Base-by-base conservation (phyloP, 1,139 yeast genomes). In the Martiniozyma asiatica region DNA sequence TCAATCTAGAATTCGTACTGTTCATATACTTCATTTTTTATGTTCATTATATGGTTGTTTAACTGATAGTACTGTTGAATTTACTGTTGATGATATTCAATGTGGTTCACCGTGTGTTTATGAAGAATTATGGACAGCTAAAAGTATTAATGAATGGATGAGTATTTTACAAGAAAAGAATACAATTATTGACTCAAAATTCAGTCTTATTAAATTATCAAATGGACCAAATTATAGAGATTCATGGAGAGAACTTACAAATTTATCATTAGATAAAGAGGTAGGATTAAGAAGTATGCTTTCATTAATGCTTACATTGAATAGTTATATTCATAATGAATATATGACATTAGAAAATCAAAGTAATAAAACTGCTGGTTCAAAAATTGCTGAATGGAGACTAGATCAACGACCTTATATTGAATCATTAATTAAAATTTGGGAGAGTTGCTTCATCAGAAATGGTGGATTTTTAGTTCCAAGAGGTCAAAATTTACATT, bases 1-100 rank as follows among this genome's bases (percentile, higher is more conserved):
- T 0, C 96, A 87, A 55, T 73, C 89, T 24, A 65, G 95, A 43
- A 81, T 85, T 33, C 66, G 96, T 46, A 82, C 95, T 0, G 68
- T 87, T 45, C 92, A 81, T 45, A 77, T 78, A 4, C 72, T 85
- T 31, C 74, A 82, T 44, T 63, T 79, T 46, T 62, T 85, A 13
- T 76, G 84, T 33, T 75, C 78, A 21, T 56, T 82, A 39, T 66
- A 82, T 47, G 71, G 85, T 1, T 66, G 81, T 3, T 61, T 78
- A 37, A 68, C 73, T 39, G 87, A 78, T n/a, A 57, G 71, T 10
- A 68, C 69, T 8, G 66, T 75, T 44, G 56, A 71, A 40, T 49
- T 73, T 40, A 65, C 64, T 33, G 66, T 73, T n/a, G 60, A 65
- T 19, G 75, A 75, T 38, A 58, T 81, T 35, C 63, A 65, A 35